Evolutionary conservation across 75 land plant genomes (phyloP).

Genomic region (Pinus taeda): DNA sequence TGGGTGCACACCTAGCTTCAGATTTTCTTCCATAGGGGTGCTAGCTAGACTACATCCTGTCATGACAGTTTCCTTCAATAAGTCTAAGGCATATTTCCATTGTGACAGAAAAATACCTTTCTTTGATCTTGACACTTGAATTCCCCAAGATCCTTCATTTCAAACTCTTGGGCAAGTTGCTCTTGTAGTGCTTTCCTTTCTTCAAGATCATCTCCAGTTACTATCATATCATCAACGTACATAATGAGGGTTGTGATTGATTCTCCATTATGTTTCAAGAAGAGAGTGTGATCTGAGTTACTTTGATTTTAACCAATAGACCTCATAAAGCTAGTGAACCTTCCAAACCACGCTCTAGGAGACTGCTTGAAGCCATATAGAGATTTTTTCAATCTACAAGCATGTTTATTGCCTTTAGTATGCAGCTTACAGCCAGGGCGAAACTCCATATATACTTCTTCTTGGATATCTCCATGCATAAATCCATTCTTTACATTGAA

Average conservation of each 20-base stretch:
- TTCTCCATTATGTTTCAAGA: neutral
- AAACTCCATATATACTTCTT: conserved; percentile 4
- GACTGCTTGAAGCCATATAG: neutral
- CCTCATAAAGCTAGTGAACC: neutral
- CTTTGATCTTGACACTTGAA: neutral
- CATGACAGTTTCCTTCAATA: neutral
- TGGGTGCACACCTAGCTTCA: neutral
- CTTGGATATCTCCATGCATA: conserved; percentile 5
- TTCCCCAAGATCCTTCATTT: neutral
- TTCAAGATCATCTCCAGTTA: neutral
- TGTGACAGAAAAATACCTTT: neutral
- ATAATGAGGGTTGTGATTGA: neutral
- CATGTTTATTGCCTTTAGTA: no score
- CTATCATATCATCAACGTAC: neutral
- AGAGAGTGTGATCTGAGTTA: neutral
- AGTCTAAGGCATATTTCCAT: neutral
- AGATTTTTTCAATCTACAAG: no score
- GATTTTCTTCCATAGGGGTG: neutral
- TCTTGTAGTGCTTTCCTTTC: neutral
- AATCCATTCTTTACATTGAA: conserved; percentile 6
- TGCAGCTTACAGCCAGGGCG: neutral
- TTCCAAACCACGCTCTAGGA: neutral
- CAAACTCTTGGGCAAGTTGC: neutral
- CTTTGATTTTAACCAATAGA: neutral
- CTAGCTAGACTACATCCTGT: neutral